These are phyloP conservation scores for Fusarium brachygibbosum DNA, from an alignment of 2,329 filamentous ascomycete species.

Conservation along the genomic window DNA sequence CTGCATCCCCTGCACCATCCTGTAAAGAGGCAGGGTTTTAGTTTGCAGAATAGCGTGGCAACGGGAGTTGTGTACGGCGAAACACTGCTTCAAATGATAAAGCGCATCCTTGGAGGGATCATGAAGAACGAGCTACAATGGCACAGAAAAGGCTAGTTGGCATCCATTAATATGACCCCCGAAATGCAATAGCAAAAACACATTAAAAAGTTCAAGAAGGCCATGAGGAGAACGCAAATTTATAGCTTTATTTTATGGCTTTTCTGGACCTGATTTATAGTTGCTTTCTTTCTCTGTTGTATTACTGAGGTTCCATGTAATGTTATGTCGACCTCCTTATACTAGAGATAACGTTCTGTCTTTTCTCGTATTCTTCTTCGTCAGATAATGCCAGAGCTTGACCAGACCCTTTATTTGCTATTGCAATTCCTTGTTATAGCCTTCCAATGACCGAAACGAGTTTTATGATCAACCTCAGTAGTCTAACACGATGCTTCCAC, in stretches of 20 bases:
- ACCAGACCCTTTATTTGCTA: not conserved
- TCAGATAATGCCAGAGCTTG: too few relatives aligned
- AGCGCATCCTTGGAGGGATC: not conserved
- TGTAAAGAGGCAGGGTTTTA: constrained; percentile 53
- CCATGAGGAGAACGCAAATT: not conserved
- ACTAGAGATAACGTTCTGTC: not conserved
- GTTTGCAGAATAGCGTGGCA: not conserved
- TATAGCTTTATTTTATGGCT: not conserved
- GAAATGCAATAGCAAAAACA: not conserved
- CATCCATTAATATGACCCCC: not conserved
- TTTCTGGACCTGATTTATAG: too few relatives aligned
- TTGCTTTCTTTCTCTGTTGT: not conserved
- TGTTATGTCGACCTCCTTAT: too few relatives aligned
- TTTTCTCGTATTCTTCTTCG: not conserved
- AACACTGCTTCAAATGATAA: not conserved
- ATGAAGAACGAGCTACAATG: not conserved
- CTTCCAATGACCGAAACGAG: constrained; percentile 5
- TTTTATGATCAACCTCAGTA: constrained; percentile 13
- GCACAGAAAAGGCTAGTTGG: not conserved
- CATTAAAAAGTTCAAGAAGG: not conserved
- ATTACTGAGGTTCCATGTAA: not conserved
- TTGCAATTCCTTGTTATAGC: not conserved
- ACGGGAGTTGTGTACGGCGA: not conserved
- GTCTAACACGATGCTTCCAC: too few relatives aligned
- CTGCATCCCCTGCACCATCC: constrained; percentile 67